phyloP scores from a whole-genome alignment of 2,329 filamentous ascomycete genomes.

The Emmonsiellopsis sp. region DNA sequence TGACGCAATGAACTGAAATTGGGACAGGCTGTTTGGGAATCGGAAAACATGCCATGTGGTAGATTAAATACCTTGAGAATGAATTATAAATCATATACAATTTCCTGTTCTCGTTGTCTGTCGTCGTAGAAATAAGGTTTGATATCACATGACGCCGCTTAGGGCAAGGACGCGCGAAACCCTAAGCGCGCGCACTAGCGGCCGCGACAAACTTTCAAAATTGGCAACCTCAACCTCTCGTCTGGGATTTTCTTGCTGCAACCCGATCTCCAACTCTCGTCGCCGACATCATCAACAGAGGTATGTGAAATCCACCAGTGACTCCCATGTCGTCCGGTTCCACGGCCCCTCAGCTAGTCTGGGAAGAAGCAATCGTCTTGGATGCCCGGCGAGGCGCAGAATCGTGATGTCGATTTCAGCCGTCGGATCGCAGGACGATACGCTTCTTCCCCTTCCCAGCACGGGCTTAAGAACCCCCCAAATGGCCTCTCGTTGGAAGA shows the following conservation, averaged over 20 bases:
- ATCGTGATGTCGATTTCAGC: not conserved
- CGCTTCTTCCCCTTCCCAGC: conserved; percentile 31
- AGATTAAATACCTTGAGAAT: too few relatives aligned
- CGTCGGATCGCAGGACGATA: conserved; percentile 26
- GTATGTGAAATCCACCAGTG: conserved; percentile 26
- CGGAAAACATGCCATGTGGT: too few relatives aligned
- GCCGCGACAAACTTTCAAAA: not conserved
- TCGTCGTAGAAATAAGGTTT: not conserved
- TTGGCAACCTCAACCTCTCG: not conserved
- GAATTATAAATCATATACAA: too few relatives aligned
- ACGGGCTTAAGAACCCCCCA: conserved; percentile 61
- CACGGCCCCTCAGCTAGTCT: conserved; percentile 34
- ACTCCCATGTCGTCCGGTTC: conserved; percentile 10
- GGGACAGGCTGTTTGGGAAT: too few relatives aligned
- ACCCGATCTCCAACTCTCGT: conserved; percentile 17
- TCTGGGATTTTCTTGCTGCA: conserved; percentile 8
- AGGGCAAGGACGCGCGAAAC: conserved; percentile 17
- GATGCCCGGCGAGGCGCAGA: conserved; percentile 3
- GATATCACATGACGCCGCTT: conserved; percentile 20
- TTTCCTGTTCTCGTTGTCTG: too few relatives aligned
- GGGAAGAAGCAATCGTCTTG: conserved; percentile 31
- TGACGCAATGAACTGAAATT: too few relatives aligned
- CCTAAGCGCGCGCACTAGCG: conserved; percentile 24
- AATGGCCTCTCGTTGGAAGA: conserved; percentile 12
- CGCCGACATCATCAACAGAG: conserved; percentile 24